These are phyloP conservation scores for Fusarium mangiferae DNA, from an alignment of 2,329 filamentous ascomycete species.

Conservation along the genomic window DNA sequence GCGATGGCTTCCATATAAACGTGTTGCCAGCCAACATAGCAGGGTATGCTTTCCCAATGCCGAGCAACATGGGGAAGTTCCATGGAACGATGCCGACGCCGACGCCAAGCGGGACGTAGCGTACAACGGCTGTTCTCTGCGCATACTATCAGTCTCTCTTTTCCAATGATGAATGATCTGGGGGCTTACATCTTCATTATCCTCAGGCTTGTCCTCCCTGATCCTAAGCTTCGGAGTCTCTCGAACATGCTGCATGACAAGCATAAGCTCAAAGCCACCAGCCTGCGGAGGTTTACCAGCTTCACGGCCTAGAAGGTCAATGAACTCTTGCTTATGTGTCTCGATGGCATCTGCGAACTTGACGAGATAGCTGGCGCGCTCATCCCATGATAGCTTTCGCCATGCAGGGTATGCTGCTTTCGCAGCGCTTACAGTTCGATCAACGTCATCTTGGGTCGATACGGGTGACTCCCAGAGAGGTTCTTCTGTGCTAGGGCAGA, in stretches of 20 bases:
- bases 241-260: conserved; percentile 1
- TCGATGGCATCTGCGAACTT: conserved; percentile 45
- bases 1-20: conserved; percentile 67
- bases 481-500: conserved; percentile 47
- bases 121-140: neutral
- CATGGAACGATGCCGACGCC: conserved; percentile 37
- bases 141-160: conserved; percentile 6
- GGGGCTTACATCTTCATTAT: conserved; percentile 17
- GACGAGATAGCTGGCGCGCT: conserved; percentile 40
- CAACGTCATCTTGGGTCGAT: conserved; percentile 43
- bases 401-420: conserved; percentile 45
- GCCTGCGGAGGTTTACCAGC: conserved; percentile 42
- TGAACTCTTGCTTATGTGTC: conserved; percentile 34
- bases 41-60: conserved; percentile 61
- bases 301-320: conserved; percentile 38
- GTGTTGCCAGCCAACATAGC: conserved; percentile 66
- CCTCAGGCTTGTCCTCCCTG: conserved; percentile 31
- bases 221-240: neutral
- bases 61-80: conserved; percentile 38
- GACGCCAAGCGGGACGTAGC: conserved; percentile 22
- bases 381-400: conserved; percentile 41
- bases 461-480: conserved; percentile 47
- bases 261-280: neutral
- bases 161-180: too few relatives aligned
- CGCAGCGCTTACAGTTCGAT: conserved; percentile 44